Conservation (phyloP, 2,329 filamentous ascomycete genomes). For the Trichoderma sp. region DNA sequence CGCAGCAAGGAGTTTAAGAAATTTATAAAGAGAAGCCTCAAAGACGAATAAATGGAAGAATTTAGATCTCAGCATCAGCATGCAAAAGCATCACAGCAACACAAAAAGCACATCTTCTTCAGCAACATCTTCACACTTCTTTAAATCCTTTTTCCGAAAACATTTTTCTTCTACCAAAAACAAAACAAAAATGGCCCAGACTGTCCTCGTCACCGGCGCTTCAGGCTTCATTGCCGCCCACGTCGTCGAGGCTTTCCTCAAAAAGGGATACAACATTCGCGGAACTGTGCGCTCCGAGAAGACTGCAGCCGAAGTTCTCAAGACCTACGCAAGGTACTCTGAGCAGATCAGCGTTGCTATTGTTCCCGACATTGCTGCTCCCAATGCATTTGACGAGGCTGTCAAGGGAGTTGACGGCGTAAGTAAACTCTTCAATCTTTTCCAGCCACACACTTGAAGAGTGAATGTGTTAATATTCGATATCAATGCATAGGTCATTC, state of each 20-base stretch:
- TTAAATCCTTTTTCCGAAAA: background rate
- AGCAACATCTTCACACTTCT: background rate
- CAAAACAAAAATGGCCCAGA: background rate
- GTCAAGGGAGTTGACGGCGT: conserved; percentile 10
- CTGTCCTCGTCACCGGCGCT: conserved; percentile 10
- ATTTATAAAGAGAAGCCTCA: background rate
- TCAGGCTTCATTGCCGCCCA: conserved; percentile 6
- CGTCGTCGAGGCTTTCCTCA: background rate
- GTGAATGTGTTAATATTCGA: background rate
- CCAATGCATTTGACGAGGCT: background rate
- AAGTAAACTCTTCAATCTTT: background rate
- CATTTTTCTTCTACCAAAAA: background rate
- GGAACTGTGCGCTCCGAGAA: background rate
- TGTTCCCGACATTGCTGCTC: conserved; percentile 6
- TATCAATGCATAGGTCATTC: background rate
- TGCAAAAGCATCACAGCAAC: background rate
- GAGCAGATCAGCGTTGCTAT: background rate
- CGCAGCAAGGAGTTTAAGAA: background rate
- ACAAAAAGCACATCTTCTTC: background rate
- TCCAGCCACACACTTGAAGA: fast-evolving
- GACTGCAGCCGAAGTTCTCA: background rate
- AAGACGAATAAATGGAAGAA: background rate
- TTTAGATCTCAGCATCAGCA: background rate
- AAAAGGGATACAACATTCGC: background rate
- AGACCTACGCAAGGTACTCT: background rate